phyloP scores from a whole-genome alignment of 2,329 filamentous ascomycete genomes.

The Botryotinia globosa region DNA sequence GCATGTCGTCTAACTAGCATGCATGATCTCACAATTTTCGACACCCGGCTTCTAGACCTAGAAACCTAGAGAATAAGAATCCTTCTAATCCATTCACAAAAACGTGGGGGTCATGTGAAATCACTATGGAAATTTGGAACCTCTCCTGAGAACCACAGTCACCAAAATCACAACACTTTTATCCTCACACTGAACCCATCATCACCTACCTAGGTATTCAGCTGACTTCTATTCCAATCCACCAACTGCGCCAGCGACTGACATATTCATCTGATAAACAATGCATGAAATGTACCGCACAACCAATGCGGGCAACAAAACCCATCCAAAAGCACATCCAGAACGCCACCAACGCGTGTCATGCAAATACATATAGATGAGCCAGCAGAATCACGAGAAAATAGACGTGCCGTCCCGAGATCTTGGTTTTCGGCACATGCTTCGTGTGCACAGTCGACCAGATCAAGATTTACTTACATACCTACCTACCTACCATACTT shows the following conservation, averaged over 20 bases:
- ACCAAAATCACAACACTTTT: background rate
- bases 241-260: background rate
- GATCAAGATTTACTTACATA: background rate
- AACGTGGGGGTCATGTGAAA: background rate
- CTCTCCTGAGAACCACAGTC: background rate
- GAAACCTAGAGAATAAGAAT: background rate
- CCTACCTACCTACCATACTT: background rate
- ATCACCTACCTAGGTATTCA: background rate
- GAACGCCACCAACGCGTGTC: slow-evolving; percentile 13
- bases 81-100: background rate
- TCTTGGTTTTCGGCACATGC: slow-evolving; percentile 21
- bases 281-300: slow-evolving; percentile 2
- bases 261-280: background rate
- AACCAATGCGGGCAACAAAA: background rate
- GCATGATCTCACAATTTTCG: background rate
- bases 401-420: slow-evolving; percentile 15
- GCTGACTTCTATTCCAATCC: background rate
- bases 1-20: background rate
- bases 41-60: background rate
- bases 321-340: background rate
- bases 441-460: background rate
- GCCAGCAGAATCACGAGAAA: background rate
- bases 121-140: background rate
- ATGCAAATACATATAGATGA: slow-evolving; percentile 6
- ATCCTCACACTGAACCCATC: too few relatives aligned